Conservation (phyloP, 2,329 filamentous ascomycete species). For the Paraphoma chrysanthemicola region DNA sequence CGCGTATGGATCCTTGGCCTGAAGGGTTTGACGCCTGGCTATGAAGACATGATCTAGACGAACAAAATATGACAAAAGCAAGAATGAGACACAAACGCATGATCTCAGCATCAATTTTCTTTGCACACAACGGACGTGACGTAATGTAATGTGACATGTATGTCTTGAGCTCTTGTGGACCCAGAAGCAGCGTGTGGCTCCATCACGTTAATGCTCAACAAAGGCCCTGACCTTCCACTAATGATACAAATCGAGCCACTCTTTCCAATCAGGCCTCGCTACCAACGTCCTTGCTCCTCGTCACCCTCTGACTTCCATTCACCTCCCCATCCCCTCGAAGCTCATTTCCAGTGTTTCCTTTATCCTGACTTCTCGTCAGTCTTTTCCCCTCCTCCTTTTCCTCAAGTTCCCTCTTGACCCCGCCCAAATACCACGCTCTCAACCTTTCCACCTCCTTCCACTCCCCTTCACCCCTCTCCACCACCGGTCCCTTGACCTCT, state of each 20-base stretch:
- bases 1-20: background rate
- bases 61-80: slow-evolving; percentile 19
- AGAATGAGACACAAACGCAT: slow-evolving; percentile 32
- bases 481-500: slow-evolving; percentile 54
- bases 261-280: slow-evolving; percentile 1
- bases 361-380: slow-evolving; percentile 14
- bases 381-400: slow-evolving; percentile 18
- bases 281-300: slow-evolving; percentile 18
- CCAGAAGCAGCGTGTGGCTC: too few relatives aligned
- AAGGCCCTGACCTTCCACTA: too few relatives aligned
- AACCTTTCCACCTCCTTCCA: slow-evolving; percentile 50
- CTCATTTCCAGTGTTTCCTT: background rate
- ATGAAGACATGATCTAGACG: slow-evolving; percentile 27
- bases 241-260: background rate
- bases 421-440: slow-evolving; percentile 48
- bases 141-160: background rate
- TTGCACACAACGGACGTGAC: background rate
- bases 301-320: slow-evolving; percentile 3
- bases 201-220: too few relatives aligned
- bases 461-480: slow-evolving; percentile 56
- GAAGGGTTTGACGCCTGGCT: slow-evolving; percentile 3
- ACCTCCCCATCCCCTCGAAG: background rate
- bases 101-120: slow-evolving; percentile 16
- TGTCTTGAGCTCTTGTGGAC: too few relatives aligned
- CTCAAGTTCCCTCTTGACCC: slow-evolving; percentile 22